Percentiles rank a stretch among this genome's conserved stretches.
phyloP scores from a whole-genome alignment of 371 early-diverging fungal species.

The Actinomucor elegans region DNA sequence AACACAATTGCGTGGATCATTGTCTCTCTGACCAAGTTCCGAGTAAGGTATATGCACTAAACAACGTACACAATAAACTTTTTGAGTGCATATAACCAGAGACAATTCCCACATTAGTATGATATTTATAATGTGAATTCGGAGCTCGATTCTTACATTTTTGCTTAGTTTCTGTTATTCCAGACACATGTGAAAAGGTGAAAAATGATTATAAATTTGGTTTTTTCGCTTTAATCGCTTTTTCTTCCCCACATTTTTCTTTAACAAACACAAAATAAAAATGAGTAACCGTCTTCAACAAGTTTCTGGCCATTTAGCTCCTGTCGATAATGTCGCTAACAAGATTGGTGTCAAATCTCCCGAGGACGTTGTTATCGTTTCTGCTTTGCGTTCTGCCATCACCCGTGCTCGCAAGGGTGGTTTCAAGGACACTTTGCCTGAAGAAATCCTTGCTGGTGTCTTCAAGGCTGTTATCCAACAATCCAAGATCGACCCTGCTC shows the following conservation, averaged over 20 bases:
- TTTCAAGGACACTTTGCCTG: constrained; percentile 90
- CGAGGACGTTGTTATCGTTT: constrained; percentile 86
- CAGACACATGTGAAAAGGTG: too few relatives aligned
- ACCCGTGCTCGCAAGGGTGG: constrained; percentile 92
- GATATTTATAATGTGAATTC: too few relatives aligned
- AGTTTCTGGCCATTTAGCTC: constrained; percentile 71
- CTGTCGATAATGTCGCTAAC: constrained; percentile 49
- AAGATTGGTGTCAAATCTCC: constrained; percentile 80
- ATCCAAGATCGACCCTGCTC: constrained; percentile 82
- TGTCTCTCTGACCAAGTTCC: too few relatives aligned
- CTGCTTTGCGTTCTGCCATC: constrained; percentile 90
- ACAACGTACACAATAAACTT: too few relatives aligned
- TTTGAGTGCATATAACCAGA: too few relatives aligned
- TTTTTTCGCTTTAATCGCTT: not conserved
- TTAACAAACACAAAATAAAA: not conserved
- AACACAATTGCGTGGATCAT: too few relatives aligned
- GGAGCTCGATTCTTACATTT: too few relatives aligned
- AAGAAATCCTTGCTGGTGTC: constrained; percentile 83
- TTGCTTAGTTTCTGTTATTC: too few relatives aligned
- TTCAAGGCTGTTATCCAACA: constrained; percentile 81
- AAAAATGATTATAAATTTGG: too few relatives aligned
- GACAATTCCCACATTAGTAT: too few relatives aligned
- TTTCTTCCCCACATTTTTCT: not conserved
- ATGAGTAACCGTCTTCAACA: constrained; percentile 73
- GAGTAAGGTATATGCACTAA: too few relatives aligned